Evolutionary conservation across 163 green algal genomes (phyloP).

Genomic region (Trebouxia gelatinosa): DNA sequence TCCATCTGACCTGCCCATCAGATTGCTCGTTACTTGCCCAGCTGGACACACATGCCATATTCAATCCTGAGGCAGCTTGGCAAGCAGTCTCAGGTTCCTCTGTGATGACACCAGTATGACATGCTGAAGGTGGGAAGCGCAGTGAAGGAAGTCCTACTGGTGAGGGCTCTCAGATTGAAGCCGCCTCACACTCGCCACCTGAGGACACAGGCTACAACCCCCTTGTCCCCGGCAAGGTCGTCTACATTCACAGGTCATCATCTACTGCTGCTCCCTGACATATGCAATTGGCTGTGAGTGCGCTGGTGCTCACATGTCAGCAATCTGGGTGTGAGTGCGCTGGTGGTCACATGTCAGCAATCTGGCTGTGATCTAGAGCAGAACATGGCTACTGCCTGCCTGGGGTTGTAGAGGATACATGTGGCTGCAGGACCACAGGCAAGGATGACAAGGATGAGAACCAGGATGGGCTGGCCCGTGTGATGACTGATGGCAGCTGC

Average conservation of each 20-base stretch:
- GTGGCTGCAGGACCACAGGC: neutral
- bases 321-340: neutral
- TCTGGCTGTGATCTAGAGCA: neutral
- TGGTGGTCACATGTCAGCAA: neutral
- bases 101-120: too few relatives aligned
- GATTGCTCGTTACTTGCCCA: too few relatives aligned
- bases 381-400: neutral
- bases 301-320: neutral
- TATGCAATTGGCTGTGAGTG: neutral
- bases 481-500: conserved; percentile 11
- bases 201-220: conserved; percentile 26
- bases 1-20: too few relatives aligned
- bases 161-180: neutral
- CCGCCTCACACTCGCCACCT: neutral
- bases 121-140: too few relatives aligned
- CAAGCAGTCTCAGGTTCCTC: too few relatives aligned
- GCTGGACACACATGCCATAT: too few relatives aligned
- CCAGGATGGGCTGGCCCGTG: neutral
- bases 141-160: conserved; percentile 4
- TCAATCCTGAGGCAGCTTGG: too few relatives aligned
- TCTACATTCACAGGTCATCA: conserved; percentile 23
- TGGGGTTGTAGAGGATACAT: neutral
- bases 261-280: neutral
- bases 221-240: neutral
- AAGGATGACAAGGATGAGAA: neutral